A percentile compares a stretch with the other conserved stretches of the same genome.
Evolutionary conservation across 805 yeast species (phyloP).

Genomic region (Ogataea siamensis): DNA sequence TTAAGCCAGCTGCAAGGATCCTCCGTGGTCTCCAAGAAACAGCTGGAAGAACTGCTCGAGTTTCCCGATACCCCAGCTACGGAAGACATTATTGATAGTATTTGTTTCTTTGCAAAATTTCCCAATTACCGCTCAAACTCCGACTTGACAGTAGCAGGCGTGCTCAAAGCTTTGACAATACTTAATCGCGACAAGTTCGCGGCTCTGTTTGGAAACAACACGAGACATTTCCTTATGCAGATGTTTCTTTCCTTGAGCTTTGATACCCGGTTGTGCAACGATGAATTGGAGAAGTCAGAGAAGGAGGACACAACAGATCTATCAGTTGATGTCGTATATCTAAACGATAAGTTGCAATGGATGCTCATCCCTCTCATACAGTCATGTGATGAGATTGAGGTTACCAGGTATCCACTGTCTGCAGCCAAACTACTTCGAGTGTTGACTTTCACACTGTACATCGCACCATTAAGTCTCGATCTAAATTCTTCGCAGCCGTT

Average conservation of each 20-base stretch:
- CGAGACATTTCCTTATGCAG: slow-evolving; percentile 39
- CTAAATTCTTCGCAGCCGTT: slow-evolving; percentile 18
- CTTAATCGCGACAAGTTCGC: slow-evolving; percentile 43
- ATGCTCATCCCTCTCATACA: slow-evolving; percentile 36
- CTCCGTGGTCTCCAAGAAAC: slow-evolving; percentile 26
- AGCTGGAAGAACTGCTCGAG: slow-evolving; percentile 32
- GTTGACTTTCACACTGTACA: slow-evolving; percentile 47
- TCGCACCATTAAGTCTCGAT: slow-evolving; percentile 36
- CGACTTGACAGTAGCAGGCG: slow-evolving; percentile 36
- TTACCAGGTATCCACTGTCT: slow-evolving; percentile 36
- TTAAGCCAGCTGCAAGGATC: slow-evolving; percentile 24
- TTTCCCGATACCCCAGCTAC: slow-evolving; percentile 37
- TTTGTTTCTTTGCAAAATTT: slow-evolving; percentile 37
- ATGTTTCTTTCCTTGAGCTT: slow-evolving; percentile 44
- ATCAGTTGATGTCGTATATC: slow-evolving; percentile 24
- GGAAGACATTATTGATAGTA: slow-evolving; percentile 38
- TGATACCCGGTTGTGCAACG: slow-evolving; percentile 12
- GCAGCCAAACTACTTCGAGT: slow-evolving; percentile 43
- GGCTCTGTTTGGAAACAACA: slow-evolving; percentile 33
- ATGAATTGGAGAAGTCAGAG: slow-evolving; percentile 12
- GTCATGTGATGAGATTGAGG: slow-evolving; percentile 44
- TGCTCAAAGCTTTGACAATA: slow-evolving; percentile 44
- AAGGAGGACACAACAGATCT: slow-evolving; percentile 7
- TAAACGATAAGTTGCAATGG: slow-evolving; percentile 30
- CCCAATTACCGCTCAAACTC: slow-evolving; percentile 19